These are phyloP conservation scores for Coelastrella sp. DNA, from an alignment of 139 green algal genomes.

Conservation along the genomic window DNA sequence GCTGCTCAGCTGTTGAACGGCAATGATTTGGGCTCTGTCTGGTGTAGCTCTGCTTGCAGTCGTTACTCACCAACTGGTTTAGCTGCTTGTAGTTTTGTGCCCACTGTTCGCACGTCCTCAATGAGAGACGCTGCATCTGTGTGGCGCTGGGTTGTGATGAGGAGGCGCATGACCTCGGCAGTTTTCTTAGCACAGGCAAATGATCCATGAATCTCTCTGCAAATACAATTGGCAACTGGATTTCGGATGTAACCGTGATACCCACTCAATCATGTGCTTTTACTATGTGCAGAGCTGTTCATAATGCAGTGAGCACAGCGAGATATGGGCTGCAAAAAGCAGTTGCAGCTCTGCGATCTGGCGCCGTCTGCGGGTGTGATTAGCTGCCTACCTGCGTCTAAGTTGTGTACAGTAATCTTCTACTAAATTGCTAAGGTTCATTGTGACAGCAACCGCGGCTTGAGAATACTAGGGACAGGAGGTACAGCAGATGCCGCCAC, in stretches of 20 bases:
- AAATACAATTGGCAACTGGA: neutral
- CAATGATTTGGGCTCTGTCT: neutral
- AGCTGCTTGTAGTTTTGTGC: conserved; percentile 77
- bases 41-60: neutral
- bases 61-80: conserved; percentile 77
- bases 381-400: conserved; percentile 48
- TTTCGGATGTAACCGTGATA: neutral
- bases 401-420: conserved; percentile 80
- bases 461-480: neutral
- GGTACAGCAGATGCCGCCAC: neutral
- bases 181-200: conserved; percentile 79
- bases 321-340: no score
- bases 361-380: neutral
- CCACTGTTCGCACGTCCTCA: conserved; percentile 77
- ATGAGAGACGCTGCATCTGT: conserved; percentile 70
- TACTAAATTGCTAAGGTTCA: conserved; percentile 55
- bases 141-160: conserved; percentile 76
- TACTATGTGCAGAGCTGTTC: no score
- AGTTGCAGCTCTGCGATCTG: no score
- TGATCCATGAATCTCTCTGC: conserved; percentile 73
- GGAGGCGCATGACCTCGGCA: conserved; percentile 79
- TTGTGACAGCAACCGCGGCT: neutral
- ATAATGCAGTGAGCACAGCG: no score
- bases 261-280: no score
- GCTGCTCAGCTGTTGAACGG: no score